A percentile compares a stretch with the other conserved stretches of the same genome.
Conservation (phyloP, 164 flowering plant species). For the Cinnamomum chago region DNA sequence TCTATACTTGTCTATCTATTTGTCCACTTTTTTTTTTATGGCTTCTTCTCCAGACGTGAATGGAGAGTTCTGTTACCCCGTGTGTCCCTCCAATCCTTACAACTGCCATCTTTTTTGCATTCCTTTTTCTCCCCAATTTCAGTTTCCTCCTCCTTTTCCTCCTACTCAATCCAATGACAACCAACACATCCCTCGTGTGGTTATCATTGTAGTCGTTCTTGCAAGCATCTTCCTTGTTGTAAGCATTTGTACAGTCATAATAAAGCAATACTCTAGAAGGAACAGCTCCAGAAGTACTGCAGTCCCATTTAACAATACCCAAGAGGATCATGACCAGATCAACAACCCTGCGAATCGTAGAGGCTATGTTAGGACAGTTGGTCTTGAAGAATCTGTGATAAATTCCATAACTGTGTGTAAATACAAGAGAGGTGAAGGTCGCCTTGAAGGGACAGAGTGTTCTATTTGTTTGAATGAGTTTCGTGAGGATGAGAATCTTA, state of each 20-base stretch:
- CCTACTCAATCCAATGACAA: not conserved
- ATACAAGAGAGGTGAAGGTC: conserved; percentile 62
- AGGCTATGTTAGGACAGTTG: conserved; percentile 38
- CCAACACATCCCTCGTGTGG: conserved; percentile 17
- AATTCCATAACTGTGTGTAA: conserved; percentile 57
- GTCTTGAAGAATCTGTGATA: conserved; percentile 69
- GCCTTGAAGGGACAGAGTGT: conserved; percentile 64
- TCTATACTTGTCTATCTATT: not conserved
- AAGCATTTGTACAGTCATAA: conserved; percentile 27
- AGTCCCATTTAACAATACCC: not conserved
- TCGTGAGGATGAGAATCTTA: conserved; percentile 42
- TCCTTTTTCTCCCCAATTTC: not conserved
- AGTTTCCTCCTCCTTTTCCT: not conserved
- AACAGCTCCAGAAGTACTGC: conserved; percentile 29
- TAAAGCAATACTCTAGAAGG: conserved; percentile 23
- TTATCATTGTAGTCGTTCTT: conserved; percentile 27
- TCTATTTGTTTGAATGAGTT: conserved; percentile 66
- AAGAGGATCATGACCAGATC: conserved; percentile 25
- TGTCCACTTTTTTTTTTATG: not conserved
- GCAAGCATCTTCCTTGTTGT: conserved; percentile 28
- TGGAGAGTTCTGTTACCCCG: not conserved
- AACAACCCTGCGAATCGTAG: conserved; percentile 31
- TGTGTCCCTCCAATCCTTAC: not conserved
- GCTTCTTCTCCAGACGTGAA: not conserved
- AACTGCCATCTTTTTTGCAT: not conserved